Base-by-base conservation (phyloP, 352 stramenopile species). In the Phytophthora capsici region DNA sequence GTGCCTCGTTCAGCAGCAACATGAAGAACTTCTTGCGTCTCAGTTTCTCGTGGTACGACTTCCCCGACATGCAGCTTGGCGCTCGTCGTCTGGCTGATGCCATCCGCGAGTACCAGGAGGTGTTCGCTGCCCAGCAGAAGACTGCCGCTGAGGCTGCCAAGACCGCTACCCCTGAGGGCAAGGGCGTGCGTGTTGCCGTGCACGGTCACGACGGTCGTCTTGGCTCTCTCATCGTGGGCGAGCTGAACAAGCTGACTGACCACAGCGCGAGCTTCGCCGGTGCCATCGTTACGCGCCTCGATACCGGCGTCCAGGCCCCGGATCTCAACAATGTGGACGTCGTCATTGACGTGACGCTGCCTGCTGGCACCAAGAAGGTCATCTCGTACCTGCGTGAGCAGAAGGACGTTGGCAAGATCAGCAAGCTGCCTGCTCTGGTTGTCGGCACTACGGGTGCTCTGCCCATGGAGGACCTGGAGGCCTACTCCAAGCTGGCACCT, bases 21-120 rank as follows among this genome's bases (percentile, higher is more conserved):
- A 94, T 96, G 86, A 93, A 91, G 74, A 95, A 95, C 78, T 95
- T 85, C 70, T 58, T 95, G 63, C 84, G 89, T 48, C 74, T 96
- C 40, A 93, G 82, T 56, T 95, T 95, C 71, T 95, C 87, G 50
- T 96, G 84, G 80, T 96, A 96, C 76, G 83, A 94, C 55, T 78
- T 83, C 56, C 60, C 74, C 17, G 89, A 96, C 63, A 77, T 96
- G 54, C 71, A 88, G 54, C 73, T 95, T 19, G 89, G 89, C 14
- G 88, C 81, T 17, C 73, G 85, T 52, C 86, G 89, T 44, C 75
- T 96, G 26, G 70, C 79, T 14, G 84, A 82, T 37, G 81, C 84
- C 22, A 90, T 92, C 66, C 75, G 73, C 41, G 82, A 91, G 65
- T 91, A 89, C 63, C 61, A 80, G 40, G 53, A 62, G 4, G 78